Conservation (phyloP, 306 rosid species). For the Myrica gale region DNA sequence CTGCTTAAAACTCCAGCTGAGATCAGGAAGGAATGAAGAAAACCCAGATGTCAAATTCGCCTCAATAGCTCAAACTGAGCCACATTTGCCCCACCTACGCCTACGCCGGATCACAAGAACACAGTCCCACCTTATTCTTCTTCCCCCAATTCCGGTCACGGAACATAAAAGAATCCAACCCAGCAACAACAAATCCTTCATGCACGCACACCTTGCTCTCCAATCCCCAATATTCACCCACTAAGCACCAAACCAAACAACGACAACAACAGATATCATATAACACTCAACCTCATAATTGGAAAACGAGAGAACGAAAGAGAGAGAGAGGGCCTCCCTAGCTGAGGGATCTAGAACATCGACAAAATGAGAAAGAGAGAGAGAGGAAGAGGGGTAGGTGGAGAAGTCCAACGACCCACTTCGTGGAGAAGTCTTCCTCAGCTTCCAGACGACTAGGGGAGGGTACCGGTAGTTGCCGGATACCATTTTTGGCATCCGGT, state of each 20-base stretch:
- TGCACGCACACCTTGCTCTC: slow-evolving; percentile 42
- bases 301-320: slow-evolving; percentile 26
- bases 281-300: slow-evolving; percentile 30
- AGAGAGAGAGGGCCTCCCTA: background rate
- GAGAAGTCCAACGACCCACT: no score
- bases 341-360: slow-evolving; percentile 73
- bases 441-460: no score
- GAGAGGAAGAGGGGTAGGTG: no score
- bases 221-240: slow-evolving; percentile 35
- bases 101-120: slow-evolving; percentile 84
- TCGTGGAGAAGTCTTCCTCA: no score
- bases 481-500: no score
- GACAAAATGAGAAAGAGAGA: slow-evolving; percentile 43
- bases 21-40: slow-evolving; percentile 35
- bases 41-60: slow-evolving; percentile 24
- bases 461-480: no score
- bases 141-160: slow-evolving; percentile 47
- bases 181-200: slow-evolving; percentile 55
- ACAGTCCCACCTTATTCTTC: slow-evolving; percentile 60
- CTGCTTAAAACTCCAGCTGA: slow-evolving; percentile 29
- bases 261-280: slow-evolving; percentile 53
- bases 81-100: slow-evolving; percentile 97
- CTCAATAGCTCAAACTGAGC: slow-evolving; percentile 37
- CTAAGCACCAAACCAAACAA: slow-evolving; percentile 28
- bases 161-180: slow-evolving; percentile 49